A percentile compares a stretch with the other conserved stretches of the same genome.
These are phyloP conservation scores for Apiospora kogelbergensis DNA, from an alignment of 2,329 filamentous ascomycete species.

Conservation along the genomic window DNA sequence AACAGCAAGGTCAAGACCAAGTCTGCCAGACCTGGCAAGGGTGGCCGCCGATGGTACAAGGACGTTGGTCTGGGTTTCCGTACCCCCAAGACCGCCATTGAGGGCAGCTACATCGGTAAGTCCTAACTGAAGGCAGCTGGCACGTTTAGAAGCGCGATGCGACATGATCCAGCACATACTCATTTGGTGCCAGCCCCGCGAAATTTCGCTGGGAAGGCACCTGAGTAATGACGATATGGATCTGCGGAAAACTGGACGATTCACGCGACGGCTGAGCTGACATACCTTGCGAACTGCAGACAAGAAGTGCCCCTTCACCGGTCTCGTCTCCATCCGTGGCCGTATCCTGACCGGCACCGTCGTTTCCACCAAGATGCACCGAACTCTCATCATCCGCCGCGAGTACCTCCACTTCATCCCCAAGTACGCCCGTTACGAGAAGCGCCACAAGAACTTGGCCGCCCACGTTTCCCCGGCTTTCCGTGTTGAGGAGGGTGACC, in stretches of 20 bases:
- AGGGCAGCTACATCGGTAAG: constrained; percentile 98
- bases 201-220: not conserved
- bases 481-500: constrained; percentile 99
- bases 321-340: constrained; percentile 98
- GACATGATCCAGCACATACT: not conserved
- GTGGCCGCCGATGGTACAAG: constrained; percentile 75
- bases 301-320: constrained; percentile 99
- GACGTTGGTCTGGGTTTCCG: constrained; percentile 99
- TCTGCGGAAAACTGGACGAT: not conserved
- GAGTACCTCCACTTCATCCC: constrained; percentile 99
- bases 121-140: constrained; percentile 31
- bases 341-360: constrained; percentile 99
- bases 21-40: constrained; percentile 82
- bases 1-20: constrained; percentile 92
- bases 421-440: constrained; percentile 99
- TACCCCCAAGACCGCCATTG: constrained; percentile 98
- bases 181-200: not conserved
- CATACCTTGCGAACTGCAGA: constrained; percentile 54
- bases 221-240: not conserved
- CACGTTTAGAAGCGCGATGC: constrained; percentile 10
- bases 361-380: constrained; percentile 99
- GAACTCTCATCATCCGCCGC: constrained; percentile 97
- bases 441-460: constrained; percentile 99
- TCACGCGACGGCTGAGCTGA: constrained; percentile 11
- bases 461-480: constrained; percentile 99